Evolutionary conservation across 345 rosid genomes (phyloP).

Genomic region (Gossypium longicalyx): DNA sequence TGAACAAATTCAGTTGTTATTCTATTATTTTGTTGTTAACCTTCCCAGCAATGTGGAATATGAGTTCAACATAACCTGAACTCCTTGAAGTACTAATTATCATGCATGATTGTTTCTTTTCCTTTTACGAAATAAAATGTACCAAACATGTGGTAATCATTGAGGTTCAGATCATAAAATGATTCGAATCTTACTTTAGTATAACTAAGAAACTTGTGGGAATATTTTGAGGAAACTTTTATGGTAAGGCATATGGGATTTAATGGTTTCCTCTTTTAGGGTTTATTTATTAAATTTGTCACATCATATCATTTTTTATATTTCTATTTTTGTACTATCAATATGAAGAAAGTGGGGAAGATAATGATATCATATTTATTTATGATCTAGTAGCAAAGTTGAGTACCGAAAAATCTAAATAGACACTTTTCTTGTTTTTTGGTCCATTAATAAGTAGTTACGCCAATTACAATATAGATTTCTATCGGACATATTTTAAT

Average conservation of each 20-base stretch:
- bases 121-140: neutral
- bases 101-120: neutral
- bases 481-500: neutral
- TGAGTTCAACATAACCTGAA: neutral
- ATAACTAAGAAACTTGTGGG: conserved; percentile 1
- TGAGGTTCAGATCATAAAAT: neutral
- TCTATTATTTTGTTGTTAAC: neutral
- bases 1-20: neutral
- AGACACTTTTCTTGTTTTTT: neutral
- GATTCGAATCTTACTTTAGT: neutral
- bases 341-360: neutral
- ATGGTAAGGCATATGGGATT: neutral
- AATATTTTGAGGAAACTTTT: neutral
- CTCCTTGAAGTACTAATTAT: neutral
- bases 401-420: neutral
- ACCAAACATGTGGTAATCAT: too few relatives aligned
- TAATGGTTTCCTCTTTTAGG: neutral
- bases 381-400: neutral
- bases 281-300: neutral
- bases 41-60: neutral
- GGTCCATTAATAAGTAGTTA: neutral
- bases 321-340: neutral
- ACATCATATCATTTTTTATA: neutral
- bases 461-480: neutral
- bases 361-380: neutral